Conservation (phyloP, 2,329 filamentous ascomycete species). For the Cercospora sesami region DNA sequence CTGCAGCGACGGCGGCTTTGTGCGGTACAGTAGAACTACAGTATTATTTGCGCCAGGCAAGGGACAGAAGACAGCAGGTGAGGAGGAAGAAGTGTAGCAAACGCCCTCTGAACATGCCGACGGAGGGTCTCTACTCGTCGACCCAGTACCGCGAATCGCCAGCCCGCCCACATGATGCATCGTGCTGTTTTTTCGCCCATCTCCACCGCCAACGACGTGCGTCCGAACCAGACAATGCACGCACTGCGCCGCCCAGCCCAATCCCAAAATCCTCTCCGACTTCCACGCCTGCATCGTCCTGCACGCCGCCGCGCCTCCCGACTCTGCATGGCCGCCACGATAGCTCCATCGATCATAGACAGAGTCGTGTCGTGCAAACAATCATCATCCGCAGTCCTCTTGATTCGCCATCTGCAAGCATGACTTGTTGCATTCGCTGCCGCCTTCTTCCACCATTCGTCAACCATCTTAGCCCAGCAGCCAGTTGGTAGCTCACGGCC, state of each 20-base stretch:
- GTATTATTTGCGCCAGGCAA: not conserved
- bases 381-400: not conserved
- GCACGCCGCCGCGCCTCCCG: not conserved
- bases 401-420: not conserved
- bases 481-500: not conserved
- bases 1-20: not conserved
- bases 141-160: not conserved
- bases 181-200: not conserved
- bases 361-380: not conserved
- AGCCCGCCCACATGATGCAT: not conserved
- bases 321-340: not conserved
- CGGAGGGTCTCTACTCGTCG: not conserved
- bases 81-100: not conserved
- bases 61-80: not conserved
- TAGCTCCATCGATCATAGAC: not conserved
- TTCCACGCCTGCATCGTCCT: not conserved
- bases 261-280: not conserved
- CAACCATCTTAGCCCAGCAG: not conserved
- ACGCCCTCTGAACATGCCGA: not conserved
- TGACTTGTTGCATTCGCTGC: not conserved
- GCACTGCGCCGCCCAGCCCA: not conserved
- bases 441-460: not conserved
- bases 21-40: not conserved
- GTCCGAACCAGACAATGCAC: constrained; percentile 1
- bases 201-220: constrained; percentile 2